Conservation (phyloP, 2,329 filamentous ascomycete genomes). For the Niveomyces coronatus region DNA sequence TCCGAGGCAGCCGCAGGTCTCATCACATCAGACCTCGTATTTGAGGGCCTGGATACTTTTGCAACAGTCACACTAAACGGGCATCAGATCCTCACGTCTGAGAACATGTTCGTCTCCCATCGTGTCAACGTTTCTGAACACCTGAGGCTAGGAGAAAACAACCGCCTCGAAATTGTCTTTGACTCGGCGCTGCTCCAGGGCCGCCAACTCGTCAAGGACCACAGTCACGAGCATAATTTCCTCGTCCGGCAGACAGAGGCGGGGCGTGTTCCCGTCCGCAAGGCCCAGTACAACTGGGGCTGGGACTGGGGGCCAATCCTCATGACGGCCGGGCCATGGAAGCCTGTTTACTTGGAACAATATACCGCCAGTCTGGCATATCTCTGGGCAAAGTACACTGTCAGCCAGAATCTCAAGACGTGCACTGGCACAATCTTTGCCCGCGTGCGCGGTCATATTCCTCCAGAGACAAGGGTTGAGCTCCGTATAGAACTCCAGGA, state of each 20-base stretch:
- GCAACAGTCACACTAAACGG: constrained; percentile 48
- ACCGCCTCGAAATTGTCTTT: constrained; percentile 46
- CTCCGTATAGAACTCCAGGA: constrained; percentile 18
- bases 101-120: constrained; percentile 56
- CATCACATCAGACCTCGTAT: constrained; percentile 38
- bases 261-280: constrained; percentile 37
- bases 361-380: constrained; percentile 50
- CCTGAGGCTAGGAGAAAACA: constrained; percentile 26
- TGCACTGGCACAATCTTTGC: constrained; percentile 28
- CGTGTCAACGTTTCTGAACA: constrained; percentile 39
- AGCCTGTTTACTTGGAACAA: constrained; percentile 53
- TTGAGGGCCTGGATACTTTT: constrained; percentile 56
- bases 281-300: constrained; percentile 61
- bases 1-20: constrained; percentile 12
- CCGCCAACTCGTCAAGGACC: constrained; percentile 38
- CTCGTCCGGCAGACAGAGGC: constrained; percentile 14
- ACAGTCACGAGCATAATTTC: constrained; percentile 37
- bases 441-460: constrained; percentile 24
- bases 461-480: constrained; percentile 15
- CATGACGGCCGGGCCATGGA: constrained; percentile 56
- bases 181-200: constrained; percentile 43
- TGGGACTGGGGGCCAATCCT: constrained; percentile 63
- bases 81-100: constrained; percentile 38
- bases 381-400: constrained; percentile 34
- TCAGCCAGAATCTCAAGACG: constrained; percentile 25